Base-by-base conservation (phyloP, 352 stramenopile species). In the Thraustochytrium striatum region DNA sequence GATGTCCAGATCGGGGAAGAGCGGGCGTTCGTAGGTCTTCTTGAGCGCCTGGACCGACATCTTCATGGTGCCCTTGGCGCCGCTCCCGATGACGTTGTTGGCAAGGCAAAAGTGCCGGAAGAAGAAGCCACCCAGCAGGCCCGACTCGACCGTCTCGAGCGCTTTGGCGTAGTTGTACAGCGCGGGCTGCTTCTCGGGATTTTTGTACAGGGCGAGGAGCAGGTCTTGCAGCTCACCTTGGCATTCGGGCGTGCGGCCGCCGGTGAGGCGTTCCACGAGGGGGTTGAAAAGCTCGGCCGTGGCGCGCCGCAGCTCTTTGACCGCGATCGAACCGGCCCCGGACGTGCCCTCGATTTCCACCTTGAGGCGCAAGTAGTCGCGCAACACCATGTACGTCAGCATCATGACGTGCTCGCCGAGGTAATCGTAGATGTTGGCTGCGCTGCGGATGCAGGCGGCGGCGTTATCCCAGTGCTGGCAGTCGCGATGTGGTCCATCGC, bases 331-430 rank as follows among this genome's bases (percentile, higher is more conserved):
- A 33, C 81, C 81, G 28, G 73, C 81, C 19, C 81, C 81, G 33
- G 69, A 83, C 13, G 81, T 84, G 11, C 81, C 81, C 80, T 84
- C 81, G 30, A 84, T 84, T 70, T 84, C 69, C 30, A 84, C 81
- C 81, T 84, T 84, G 47, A 84, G 69, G 52, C 82, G 43, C n/a
- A 84, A 47, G 53, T 84, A 84, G 57, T 84, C 81, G 43, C 78
- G 72, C 28, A 84, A 69, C 16, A 84, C 78, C 81, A 84, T 84
- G 39, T 32, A 57, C 8, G 81, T 84, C 36, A 84, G 81, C 78
- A 84, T 82, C 81, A 84, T 84, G 36, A 84, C 78, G 55, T 84
- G 81, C 28, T 82, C 79, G 32, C 81, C 81, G 16, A 84, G 79
- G 53, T 84, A 84, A 30, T 58, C 57, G 16, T 85, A 69, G 53